Evolutionary conservation across 192 early-diverging fungal species (phyloP).

Genomic region (Linnemannia schmuckeri): DNA sequence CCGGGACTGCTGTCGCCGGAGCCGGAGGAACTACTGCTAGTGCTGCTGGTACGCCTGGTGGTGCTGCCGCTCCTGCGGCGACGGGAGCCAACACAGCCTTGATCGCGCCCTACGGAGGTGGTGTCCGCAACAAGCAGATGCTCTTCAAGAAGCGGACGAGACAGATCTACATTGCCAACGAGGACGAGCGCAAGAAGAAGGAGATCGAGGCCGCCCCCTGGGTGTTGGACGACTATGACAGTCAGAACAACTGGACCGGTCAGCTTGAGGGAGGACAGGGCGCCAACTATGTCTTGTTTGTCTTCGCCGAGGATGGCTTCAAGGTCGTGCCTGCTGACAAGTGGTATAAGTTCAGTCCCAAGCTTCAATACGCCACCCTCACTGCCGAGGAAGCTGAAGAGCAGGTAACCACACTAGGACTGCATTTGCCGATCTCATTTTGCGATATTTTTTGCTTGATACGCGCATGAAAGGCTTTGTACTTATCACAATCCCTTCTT

Average conservation of each 20-base stretch:
- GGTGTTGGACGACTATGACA: constrained; percentile 83
- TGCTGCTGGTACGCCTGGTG: constrained; percentile 55
- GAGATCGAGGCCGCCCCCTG: constrained; percentile 83
- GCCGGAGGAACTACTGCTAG: constrained; percentile 56
- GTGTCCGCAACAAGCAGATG: constrained; percentile 81
- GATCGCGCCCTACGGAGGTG: constrained; percentile 82
- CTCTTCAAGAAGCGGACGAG: constrained; percentile 86
- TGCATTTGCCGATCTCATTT: neutral
- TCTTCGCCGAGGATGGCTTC: constrained; percentile 81
- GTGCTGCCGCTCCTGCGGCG: constrained; percentile 58
- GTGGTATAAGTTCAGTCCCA: constrained; percentile 85
- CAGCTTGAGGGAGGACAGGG: constrained; percentile 78
- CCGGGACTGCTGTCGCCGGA: constrained; percentile 51
- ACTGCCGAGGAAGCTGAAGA: constrained; percentile 85
- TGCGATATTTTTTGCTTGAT: constrained; percentile 22
- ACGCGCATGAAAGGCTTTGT: neutral
- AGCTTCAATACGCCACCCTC: constrained; percentile 73
- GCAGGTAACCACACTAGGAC: constrained; percentile 61
- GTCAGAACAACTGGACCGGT: constrained; percentile 74
- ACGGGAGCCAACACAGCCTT: constrained; percentile 70
- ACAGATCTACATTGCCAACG: constrained; percentile 82
- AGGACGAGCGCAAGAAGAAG: constrained; percentile 76
- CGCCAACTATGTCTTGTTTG: constrained; percentile 79
- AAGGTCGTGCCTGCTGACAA: constrained; percentile 79
- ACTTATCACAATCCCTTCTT: neutral